These are phyloP conservation scores for Kwoniella shivajii DNA, from an alignment of 1,284 basidiomycete genomes.

Conservation along the genomic window DNA sequence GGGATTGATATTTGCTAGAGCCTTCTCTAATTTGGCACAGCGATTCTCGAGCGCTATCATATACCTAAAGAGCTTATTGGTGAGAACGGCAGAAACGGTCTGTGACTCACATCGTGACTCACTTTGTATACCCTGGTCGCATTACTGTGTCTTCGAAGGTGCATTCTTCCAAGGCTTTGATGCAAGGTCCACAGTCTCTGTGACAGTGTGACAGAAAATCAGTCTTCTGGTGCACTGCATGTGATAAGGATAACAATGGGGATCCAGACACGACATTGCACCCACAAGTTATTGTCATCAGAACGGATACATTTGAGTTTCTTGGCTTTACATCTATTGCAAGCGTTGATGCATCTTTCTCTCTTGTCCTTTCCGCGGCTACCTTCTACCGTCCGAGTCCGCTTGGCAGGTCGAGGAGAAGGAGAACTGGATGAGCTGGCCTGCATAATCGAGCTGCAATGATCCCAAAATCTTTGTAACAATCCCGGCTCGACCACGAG, in stretches of 20 bases:
- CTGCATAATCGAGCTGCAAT: too few species aligned
- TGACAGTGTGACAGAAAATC: too few species aligned
- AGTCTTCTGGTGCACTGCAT: too few species aligned
- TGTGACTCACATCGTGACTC: not conserved
- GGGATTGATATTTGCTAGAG: constrained; percentile 15
- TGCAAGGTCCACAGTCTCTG: constrained; percentile 15
- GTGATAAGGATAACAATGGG: not conserved
- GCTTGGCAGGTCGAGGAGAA: not conserved
- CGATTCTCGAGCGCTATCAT: constrained; percentile 18
- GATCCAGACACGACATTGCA: not conserved
- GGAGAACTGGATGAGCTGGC: not conserved
- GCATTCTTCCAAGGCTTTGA: constrained; percentile 9
- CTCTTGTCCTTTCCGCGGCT: not conserved
- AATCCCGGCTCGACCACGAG: too few species aligned
- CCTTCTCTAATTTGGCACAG: constrained; percentile 18
- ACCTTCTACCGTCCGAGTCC: not conserved
- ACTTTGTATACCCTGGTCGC: constrained; percentile 7
- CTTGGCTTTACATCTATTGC: constrained; percentile 24
- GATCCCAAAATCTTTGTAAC: too few species aligned
- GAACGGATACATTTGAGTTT: constrained; percentile 22
- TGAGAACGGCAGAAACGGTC: not conserved
- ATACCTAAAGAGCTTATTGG: constrained; percentile 11
- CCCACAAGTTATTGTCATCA: constrained; percentile 8
- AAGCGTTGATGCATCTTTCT: constrained; percentile 23
- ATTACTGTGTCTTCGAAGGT: constrained; percentile 12